Conservation (phyloP, 2,329 filamentous ascomycete genomes). For the Sarocladium oryzae region DNA sequence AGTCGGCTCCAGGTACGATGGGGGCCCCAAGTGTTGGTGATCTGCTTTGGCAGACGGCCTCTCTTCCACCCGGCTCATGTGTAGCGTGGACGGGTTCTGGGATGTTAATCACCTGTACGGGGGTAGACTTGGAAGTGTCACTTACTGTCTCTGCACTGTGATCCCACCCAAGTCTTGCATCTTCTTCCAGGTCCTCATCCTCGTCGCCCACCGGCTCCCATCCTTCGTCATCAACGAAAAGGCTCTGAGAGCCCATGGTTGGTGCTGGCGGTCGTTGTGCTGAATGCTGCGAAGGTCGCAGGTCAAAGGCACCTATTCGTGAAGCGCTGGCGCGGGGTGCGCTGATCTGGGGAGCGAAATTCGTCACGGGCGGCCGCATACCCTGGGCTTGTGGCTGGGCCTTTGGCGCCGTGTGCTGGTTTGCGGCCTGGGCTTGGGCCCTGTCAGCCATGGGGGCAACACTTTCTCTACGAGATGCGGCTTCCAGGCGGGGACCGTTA, state of each 20-base stretch:
- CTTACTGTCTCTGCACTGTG: slow-evolving; percentile 57
- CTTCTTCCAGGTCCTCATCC: slow-evolving; percentile 55
- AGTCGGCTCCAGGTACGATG: slow-evolving; percentile 55
- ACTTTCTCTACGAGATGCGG: slow-evolving; percentile 38
- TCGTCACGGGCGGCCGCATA: slow-evolving; percentile 19
- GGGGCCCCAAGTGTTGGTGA: slow-evolving; percentile 18
- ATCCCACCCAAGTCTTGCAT: slow-evolving; percentile 67
- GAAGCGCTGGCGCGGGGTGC: slow-evolving; percentile 28
- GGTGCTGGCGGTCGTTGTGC: slow-evolving; percentile 45
- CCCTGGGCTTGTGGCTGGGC: slow-evolving; percentile 19
- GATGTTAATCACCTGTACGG: slow-evolving; percentile 20
- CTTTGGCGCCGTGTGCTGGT: slow-evolving; percentile 9
- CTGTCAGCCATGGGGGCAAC: slow-evolving; percentile 28
- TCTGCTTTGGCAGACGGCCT: slow-evolving; percentile 16
- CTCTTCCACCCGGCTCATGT: slow-evolving; percentile 33
- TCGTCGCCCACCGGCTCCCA: slow-evolving; percentile 64
- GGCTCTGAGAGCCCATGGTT: slow-evolving; percentile 56
- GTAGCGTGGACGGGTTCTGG: slow-evolving; percentile 38
- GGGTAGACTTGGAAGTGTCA: slow-evolving; percentile 7
- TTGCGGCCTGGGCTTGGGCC: slow-evolving; percentile 15
- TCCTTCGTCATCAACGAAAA: slow-evolving; percentile 64
- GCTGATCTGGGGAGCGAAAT: slow-evolving; percentile 26
- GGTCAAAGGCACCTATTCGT: slow-evolving; percentile 32
- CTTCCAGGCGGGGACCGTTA: slow-evolving; percentile 38
- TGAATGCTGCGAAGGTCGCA: slow-evolving; percentile 35